Base-by-base conservation (phyloP, 805 yeast genomes). In the Candida pseudofarinosa region DNA sequence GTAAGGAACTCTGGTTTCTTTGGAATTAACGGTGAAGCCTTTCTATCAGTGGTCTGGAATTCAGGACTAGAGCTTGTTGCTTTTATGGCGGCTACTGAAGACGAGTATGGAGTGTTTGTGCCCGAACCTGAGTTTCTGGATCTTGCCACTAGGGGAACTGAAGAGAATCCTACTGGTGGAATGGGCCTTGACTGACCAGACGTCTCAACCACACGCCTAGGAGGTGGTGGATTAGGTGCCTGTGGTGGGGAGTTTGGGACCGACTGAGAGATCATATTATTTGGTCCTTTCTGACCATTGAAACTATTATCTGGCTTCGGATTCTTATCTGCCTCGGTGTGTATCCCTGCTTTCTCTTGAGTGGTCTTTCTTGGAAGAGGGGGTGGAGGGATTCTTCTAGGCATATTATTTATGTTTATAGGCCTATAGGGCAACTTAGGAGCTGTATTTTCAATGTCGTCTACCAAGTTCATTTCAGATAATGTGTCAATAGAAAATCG, bases 391-490 rank as follows among this genome's bases (percentile, higher is more conserved):
- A 67, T 48, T 38, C 58, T 51, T 1, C 66, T 65, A 4, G 53
- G 40, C 15, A 51, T 37, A 16, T 46, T 46, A 5, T n/a, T 16
- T 13, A 34, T 26, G 6, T 23, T 19, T 15, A 36, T 10, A 2
- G 55, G 44, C 8, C 63, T 48, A 19, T 41, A 32, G 0, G 64
- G 64, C 13, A 60, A 56, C 15, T 43, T 40, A 1, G 69, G 65
- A 2, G 54, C 52, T 3, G 45, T 41, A 6, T 49, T 39, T 3
- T 56, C 52, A 16, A 44, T 55, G 14, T 55, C 66, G 38, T 67
- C 71, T 18, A 66, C 39, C n/a, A 68, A 48, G 37, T 68, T 67
- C 53, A 69, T 52, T 36, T 65, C 70, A 1, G 68, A 56, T 34
- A 69, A 54, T 0, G 67, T 52, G 32, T 60, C 65, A 5, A 48